Evolutionary conservation across 805 yeast species (phyloP), one percentile per base, ranked within the genome.

Genomic region (Ogataea populi-albae): DNA sequence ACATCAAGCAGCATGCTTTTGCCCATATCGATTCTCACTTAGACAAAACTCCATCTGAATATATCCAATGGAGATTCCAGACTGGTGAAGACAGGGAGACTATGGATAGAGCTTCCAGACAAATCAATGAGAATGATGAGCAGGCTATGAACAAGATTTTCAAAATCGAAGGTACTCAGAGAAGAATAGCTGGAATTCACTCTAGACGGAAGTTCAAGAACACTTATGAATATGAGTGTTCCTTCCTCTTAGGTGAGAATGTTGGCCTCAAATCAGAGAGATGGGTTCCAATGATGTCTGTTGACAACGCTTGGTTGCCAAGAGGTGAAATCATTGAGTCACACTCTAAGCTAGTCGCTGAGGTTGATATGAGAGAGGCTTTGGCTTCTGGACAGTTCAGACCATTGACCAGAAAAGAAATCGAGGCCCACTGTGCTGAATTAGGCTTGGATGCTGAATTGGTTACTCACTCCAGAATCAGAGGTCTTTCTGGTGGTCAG

Each of bases 51-150:
- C 98, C 98, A 66, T 88, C 97, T 63, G 98, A 93, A 79, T 93
- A 93, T 79, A 93, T 93, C 61, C 98, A 93, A 79, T 93, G 98
- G 98, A 93, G 98, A 84, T 93, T 91, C 97, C 98, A 93, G 79
- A 93, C 98, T 67, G 98, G 98, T 89, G 98, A 93, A 79, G 98
- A 93, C 75, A 88, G 98, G 79, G 98, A 93, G 80, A 93, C 98
- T 74, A 93, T 93, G 98, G 98, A 93, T 80, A 86, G 98, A 79
- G 98, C 98, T 68, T 87, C 94, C 71, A 87, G 98, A 80, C 91
- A 83, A 70, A 88, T 93, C 69, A 88, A 85, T 66, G 98, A 93
- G 77, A 73, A 77, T 59, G 98, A 93, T 75, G 97, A 89, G 79
- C 79, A 82, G 71, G 86, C 94, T 66, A 93, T 93, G 98, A 88